Base-by-base conservation (phyloP, 2,329 filamentous ascomycete genomes). In the Fusarium nanum region DNA sequence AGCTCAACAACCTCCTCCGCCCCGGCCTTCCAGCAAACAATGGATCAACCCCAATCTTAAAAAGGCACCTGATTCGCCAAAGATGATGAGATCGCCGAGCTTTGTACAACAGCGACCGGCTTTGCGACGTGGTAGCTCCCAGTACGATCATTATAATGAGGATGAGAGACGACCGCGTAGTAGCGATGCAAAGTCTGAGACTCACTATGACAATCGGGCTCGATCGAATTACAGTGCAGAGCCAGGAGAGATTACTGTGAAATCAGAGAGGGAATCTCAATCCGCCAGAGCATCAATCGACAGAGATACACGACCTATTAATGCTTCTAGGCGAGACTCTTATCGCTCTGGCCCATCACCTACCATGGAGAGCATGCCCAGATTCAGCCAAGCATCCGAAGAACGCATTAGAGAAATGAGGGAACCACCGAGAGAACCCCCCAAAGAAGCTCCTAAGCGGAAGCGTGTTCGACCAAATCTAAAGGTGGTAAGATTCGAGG, bases 41-140 rank as follows among this genome's bases (percentile, higher is more conserved):
- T 89, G 87, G 87, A 85, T 87, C 60, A 88, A 88, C 53, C 85
- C 86, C 6, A 83, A 82, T 28, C 71, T 86, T 7, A 87, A 84
- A 75, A 85, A 85, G 61, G 77, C 79, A 0, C 83, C 85, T 3
- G 85, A 86, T 20, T 87, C 85, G 4, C 86, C 87, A 4, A 86
- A 86, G 65, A 74, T 82, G 30, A 83, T 81, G 70, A 80, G 86
- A 59, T 83, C 85, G 2, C 84, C 85, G 64, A 86, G 82, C 57
- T 84, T 87, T 70, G 80, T 80, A 42, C 82, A 83, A 32, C 79
- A 81, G 22, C 75, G 83, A 77, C 71, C 81, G 68, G 64, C 74
- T 68, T 66, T 77, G 76, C 62, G 83, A 78, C 72, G 74, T 13
- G 82, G 83, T 23, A 81, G 60, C 70, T 76, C 64, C 6, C 76